A percentile compares a stretch with the other conserved stretches of the same genome.
Conservation (phyloP, 495 filamentous ascomycete genomes). For the Penicillium goetzii region DNA sequence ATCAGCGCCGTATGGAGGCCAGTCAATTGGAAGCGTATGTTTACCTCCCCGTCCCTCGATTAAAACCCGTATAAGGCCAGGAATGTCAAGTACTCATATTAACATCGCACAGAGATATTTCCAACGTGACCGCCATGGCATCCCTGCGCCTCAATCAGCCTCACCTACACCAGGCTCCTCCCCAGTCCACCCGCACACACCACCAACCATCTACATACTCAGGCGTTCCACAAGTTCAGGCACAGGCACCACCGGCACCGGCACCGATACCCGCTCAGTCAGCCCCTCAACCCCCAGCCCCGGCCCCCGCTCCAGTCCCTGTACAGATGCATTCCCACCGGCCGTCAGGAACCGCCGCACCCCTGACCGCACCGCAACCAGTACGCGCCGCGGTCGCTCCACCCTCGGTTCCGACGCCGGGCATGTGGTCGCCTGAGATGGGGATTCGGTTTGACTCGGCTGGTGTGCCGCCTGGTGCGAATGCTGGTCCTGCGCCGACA, state of each 20-base stretch:
- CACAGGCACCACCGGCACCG: conserved; percentile 40
- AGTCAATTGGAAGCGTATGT: conserved; percentile 72
- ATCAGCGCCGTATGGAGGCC: conserved; percentile 79
- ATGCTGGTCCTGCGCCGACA: conserved; percentile 23
- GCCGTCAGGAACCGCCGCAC: conserved; percentile 30
- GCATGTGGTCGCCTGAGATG: conserved; percentile 80
- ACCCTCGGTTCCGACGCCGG: conserved; percentile 54
- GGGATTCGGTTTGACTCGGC: conserved; percentile 70
- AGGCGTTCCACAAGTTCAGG: conserved; percentile 18
- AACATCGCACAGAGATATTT: conserved; percentile 56
- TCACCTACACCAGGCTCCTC: conserved; percentile 34
- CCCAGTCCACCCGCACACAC: conserved; percentile 31
- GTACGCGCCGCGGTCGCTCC: conserved; percentile 57
- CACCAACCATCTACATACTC: conserved; percentile 15
- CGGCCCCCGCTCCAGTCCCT: conserved; percentile 34
- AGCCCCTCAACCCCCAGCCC: conserved; percentile 3
- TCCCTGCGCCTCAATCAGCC: conserved; percentile 58
- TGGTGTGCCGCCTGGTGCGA: conserved; percentile 23
- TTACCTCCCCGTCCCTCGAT: not conserved
- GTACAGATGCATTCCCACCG: conserved; percentile 19
- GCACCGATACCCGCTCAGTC: conserved; percentile 26
- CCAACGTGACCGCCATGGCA: conserved; percentile 62
- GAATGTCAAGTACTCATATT: conserved; percentile 20
- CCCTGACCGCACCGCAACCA: conserved; percentile 59
- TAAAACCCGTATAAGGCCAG: not conserved